Evolutionary conservation across 306 rosid genomes (phyloP).

Genomic region (Glycine soja): DNA sequence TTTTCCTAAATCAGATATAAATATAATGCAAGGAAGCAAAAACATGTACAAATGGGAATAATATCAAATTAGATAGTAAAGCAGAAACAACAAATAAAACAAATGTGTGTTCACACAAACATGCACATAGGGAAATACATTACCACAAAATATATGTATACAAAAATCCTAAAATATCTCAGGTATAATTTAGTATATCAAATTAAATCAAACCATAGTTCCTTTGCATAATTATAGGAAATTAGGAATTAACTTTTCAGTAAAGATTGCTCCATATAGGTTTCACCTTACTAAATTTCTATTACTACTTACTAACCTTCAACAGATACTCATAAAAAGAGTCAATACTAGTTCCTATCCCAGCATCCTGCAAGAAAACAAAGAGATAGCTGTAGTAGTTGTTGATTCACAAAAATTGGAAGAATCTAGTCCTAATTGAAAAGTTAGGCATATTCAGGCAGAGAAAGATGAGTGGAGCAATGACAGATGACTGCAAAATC

Average conservation of each 20-base stretch:
- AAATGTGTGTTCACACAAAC: neutral
- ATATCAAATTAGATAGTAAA: slow-evolving; percentile 26
- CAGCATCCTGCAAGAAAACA: slow-evolving; percentile 85
- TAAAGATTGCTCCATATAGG: slow-evolving; percentile 31
- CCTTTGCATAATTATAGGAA: slow-evolving; percentile 15
- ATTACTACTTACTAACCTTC: slow-evolving; percentile 67
- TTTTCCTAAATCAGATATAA: slow-evolving; percentile 10
- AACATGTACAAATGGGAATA: no score
- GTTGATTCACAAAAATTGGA: slow-evolving; percentile 6
- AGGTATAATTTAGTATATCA: neutral
- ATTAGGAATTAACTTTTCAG: neutral
- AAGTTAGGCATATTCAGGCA: slow-evolving; percentile 5
- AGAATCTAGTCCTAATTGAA: slow-evolving; percentile 1
- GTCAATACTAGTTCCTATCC: slow-evolving; percentile 98
- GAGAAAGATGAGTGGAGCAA: neutral
- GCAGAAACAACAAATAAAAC: slow-evolving; percentile 17
- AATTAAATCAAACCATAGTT: slow-evolving; percentile 20
- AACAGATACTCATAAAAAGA: slow-evolving; percentile 95
- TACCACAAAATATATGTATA: slow-evolving; percentile 4
- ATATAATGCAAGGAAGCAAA: neutral
- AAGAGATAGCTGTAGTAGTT: slow-evolving; percentile 41
- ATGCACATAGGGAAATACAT: no score
- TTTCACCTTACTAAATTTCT: slow-evolving; percentile 42
- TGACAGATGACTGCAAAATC: neutral
- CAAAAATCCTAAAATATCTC: neutral